Conservation (phyloP, 179 eudicot genomes). For the Spergularia azorica region DNA sequence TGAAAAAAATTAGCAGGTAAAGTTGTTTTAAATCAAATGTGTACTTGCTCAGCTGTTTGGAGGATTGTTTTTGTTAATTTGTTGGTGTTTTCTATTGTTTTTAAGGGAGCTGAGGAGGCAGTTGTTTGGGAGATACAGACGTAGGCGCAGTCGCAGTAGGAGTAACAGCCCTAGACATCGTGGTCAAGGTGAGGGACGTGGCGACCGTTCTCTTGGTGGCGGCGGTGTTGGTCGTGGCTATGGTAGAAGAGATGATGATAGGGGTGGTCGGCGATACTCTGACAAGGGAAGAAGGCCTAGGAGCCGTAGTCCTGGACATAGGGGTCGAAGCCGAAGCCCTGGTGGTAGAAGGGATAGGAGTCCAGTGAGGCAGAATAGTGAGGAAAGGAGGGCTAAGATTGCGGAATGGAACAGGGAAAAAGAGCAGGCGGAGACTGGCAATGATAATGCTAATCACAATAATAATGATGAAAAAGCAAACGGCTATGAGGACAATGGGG, state of each 20-base stretch:
- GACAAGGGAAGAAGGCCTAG: slow-evolving; percentile 84
- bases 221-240: slow-evolving; percentile 74
- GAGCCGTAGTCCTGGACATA: slow-evolving; percentile 86
- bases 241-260: slow-evolving; percentile 79
- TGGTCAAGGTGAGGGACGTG: slow-evolving; percentile 67
- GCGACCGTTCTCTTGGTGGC: slow-evolving; percentile 65
- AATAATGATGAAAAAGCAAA: slow-evolving; percentile 32
- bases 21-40: neutral
- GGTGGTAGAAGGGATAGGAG: slow-evolving; percentile 73
- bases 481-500: slow-evolving; percentile 37
- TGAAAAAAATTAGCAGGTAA: slow-evolving; percentile 91
- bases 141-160: slow-evolving; percentile 72
- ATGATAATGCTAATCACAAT: slow-evolving; percentile 31
- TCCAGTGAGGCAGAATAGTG: slow-evolving; percentile 87
- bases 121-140: slow-evolving; percentile 77
- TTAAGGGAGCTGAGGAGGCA: slow-evolving; percentile 80
- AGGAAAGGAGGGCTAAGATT: slow-evolving; percentile 94
- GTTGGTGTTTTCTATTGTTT: slow-evolving; percentile 3
- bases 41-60: neutral
- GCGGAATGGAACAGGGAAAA: slow-evolving; percentile 94
- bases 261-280: slow-evolving; percentile 46
- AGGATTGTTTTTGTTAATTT: neutral
- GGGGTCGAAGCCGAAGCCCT: slow-evolving; percentile 84
- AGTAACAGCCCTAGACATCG: slow-evolving; percentile 74
- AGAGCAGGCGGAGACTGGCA: slow-evolving; percentile 52